Conservation (phyloP, 495 filamentous ascomycete species). For the Lophium mytilinum region DNA sequence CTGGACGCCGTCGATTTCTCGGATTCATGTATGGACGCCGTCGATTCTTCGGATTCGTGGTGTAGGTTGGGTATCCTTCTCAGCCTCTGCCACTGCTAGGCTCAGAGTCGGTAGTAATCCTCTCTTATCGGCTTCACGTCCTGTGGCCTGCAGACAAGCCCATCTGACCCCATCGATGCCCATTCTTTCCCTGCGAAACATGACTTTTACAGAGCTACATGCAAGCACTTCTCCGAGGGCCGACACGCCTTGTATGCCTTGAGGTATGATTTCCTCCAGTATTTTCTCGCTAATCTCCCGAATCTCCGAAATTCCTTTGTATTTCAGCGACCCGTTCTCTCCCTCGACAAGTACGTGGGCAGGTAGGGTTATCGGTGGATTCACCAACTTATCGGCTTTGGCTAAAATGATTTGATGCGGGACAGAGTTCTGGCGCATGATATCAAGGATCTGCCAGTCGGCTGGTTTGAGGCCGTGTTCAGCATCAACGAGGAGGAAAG, state of each 20-base stretch:
- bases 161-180: slow-evolving; percentile 31
- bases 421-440: slow-evolving; percentile 55
- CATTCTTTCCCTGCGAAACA: slow-evolving; percentile 11
- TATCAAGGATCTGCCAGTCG: slow-evolving; percentile 57
- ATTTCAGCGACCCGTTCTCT: background rate
- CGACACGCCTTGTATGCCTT: background rate
- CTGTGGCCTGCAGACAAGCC: slow-evolving; percentile 29
- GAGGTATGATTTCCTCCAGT: slow-evolving; percentile 7
- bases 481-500: slow-evolving; percentile 76
- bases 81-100: background rate
- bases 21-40: too few species aligned
- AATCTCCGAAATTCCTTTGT: slow-evolving; percentile 8
- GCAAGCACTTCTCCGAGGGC: slow-evolving; percentile 22
- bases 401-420: slow-evolving; percentile 74
- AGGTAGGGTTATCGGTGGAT: slow-evolving; percentile 6
- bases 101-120: background rate
- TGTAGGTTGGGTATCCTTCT: too few species aligned
- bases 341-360: slow-evolving; percentile 7
- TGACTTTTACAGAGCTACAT: slow-evolving; percentile 25
- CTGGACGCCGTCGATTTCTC: too few species aligned
- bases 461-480: slow-evolving; percentile 68
- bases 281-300: slow-evolving; percentile 11
- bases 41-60: too few species aligned
- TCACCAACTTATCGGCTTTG: slow-evolving; percentile 57
- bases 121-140: background rate